Evolutionary conservation across 441 rosid genomes (phyloP), one percentile per base, ranked within the genome.

Genomic region (Viola pubescens): DNA sequence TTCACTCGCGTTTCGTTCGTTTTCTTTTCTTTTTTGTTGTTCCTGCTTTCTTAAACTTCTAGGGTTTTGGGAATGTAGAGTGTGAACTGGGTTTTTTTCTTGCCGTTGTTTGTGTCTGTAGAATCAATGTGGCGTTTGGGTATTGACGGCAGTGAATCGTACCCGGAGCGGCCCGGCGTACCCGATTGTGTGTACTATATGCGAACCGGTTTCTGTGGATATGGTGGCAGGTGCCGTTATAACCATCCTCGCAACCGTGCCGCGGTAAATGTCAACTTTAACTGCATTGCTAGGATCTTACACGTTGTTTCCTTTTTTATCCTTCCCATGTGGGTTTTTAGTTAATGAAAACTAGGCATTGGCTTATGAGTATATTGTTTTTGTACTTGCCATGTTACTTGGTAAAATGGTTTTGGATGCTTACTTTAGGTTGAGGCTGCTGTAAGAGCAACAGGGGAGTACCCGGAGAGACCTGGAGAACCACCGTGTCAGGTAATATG

Each of bases 241-340:
- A 88, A 91, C 65, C 98, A 91, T 65, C 98, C 96, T 70, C 88
- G 76, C 12, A 77, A 91, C 75, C 98, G 96, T 44, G 91, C 95
- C 4, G 74, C 82, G 80, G 98, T 91, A 82, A 66, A 34, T 47
- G 14, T 42, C 11, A 51, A 12, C 6, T 66, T 52, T 46, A 40
- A 61, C 45, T 48, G 19, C 44, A 3, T 41, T 60, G 13, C n/a
- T 50, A 47, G 42, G 39, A 48, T n/a, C 37, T 41, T 8, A 7
- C 48, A 40, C 3, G 9, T 67, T 10, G 14, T 37, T 8, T 26
- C 34, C 34, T 26, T 26, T 1, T 2, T 26, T 1, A 1, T 26
- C 34, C 34, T 53, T 12, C 19, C n/a, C 37, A 53, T 16, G 13
- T 54, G 70, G 54, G 41, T 38, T 0, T 47, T 38, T 13, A 2